Conservation (phyloP, 495 filamentous ascomycete genomes). For the Xylaria acuta region DNA sequence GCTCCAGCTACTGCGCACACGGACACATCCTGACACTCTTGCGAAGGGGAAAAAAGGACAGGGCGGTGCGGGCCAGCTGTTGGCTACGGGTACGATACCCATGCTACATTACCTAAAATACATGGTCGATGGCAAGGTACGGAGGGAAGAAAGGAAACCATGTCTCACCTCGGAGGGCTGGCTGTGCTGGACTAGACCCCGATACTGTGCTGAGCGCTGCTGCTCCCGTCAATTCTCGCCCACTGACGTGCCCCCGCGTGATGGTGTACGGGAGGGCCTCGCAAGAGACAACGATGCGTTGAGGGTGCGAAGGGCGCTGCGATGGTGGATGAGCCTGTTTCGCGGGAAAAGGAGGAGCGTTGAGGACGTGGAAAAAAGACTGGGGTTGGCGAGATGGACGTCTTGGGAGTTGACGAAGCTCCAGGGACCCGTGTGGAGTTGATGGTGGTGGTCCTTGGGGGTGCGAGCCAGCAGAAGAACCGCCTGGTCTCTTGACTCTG, state of each 20-base stretch:
- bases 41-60: slow-evolving; percentile 37
- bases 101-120: slow-evolving; percentile 43
- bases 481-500: neutral
- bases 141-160: slow-evolving; percentile 29
- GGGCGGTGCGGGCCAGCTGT: slow-evolving; percentile 45
- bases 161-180: slow-evolving; percentile 43
- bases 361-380: slow-evolving; percentile 4
- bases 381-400: slow-evolving; percentile 19
- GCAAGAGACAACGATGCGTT: slow-evolving; percentile 15
- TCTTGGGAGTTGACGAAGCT: slow-evolving; percentile 28
- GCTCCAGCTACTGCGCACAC: slow-evolving; percentile 27
- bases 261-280: slow-evolving; percentile 20
- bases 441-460: neutral
- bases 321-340: slow-evolving; percentile 8
- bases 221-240: slow-evolving; percentile 22
- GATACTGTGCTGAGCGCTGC: slow-evolving; percentile 15
- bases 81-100: slow-evolving; percentile 38
- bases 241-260: slow-evolving; percentile 27
- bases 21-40: slow-evolving; percentile 27
- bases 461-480: slow-evolving; percentile 1
- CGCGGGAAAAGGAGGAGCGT: slow-evolving; percentile 15
- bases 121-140: slow-evolving; percentile 31
- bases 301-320: neutral
- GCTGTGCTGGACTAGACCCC: slow-evolving; percentile 19
- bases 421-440: slow-evolving; percentile 22